Conservation (phyloP, 352 stramenopile genomes). For the Achlya hypogyna region DNA sequence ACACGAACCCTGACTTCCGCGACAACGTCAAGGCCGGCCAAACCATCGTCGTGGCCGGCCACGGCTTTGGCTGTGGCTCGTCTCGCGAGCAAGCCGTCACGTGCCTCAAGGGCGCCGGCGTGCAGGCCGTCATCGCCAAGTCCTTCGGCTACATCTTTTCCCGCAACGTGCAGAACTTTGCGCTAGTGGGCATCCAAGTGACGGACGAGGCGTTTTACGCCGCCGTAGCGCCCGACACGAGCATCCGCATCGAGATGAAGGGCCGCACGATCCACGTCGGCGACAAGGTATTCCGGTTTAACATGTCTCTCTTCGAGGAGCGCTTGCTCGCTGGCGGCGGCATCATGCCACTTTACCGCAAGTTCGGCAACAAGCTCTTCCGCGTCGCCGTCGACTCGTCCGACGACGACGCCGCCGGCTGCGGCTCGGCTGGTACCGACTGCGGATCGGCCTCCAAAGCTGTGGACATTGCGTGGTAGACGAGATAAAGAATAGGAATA, state of each 20-base stretch:
- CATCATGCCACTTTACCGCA: conserved; percentile 83
- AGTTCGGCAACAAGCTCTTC: conserved; percentile 79
- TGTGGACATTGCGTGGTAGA: conserved; percentile 13
- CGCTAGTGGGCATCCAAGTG: conserved; percentile 68
- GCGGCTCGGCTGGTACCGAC: background rate
- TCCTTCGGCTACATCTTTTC: conserved; percentile 85
- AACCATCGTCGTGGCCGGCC: conserved; percentile 64
- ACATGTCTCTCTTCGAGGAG: conserved; percentile 84
- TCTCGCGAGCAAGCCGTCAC: conserved; percentile 80
- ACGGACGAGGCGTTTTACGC: conserved; percentile 76
- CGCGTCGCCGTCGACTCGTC: conserved; percentile 64
- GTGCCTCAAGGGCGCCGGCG: conserved; percentile 64
- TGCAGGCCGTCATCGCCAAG: conserved; percentile 71
- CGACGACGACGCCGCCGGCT: background rate
- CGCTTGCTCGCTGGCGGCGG: conserved; percentile 64
- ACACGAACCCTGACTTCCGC: conserved; percentile 81
- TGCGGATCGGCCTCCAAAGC: conserved; percentile 5
- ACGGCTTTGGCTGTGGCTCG: conserved; percentile 76
- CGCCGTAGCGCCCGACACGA: conserved; percentile 54
- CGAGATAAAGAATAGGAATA: background rate
- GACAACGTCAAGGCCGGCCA: conserved; percentile 66
- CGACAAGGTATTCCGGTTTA: conserved; percentile 69
- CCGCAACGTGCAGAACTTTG: conserved; percentile 84
- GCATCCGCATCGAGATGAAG: conserved; percentile 78
- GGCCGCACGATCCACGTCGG: conserved; percentile 70